Percentiles rank a stretch among this genome's conserved stretches.
These are phyloP conservation scores for Fusarium setosum DNA, from an alignment of 2,329 filamentous ascomycete species.

Conservation along the genomic window DNA sequence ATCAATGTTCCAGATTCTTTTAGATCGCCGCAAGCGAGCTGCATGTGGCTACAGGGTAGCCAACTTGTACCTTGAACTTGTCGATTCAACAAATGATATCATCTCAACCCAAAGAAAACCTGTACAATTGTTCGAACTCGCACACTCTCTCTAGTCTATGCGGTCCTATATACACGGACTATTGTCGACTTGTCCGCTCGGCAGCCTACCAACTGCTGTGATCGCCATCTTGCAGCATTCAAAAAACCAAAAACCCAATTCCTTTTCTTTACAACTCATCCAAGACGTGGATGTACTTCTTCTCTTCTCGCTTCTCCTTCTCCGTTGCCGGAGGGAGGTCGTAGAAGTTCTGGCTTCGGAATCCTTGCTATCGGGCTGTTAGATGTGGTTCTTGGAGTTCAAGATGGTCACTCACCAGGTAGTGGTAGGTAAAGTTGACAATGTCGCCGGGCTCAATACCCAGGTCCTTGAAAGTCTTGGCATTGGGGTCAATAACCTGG, in stretches of 20 bases:
- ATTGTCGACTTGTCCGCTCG: conserved; percentile 34
- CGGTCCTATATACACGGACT: conserved; percentile 47
- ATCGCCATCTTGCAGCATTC: conserved; percentile 26
- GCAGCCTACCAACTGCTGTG: conserved; percentile 9
- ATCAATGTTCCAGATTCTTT: conserved; percentile 12
- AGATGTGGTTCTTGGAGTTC: conserved; percentile 1
- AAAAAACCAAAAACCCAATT: conserved; percentile 17
- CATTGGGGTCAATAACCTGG: conserved; percentile 87
- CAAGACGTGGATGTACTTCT: conserved; percentile 94
- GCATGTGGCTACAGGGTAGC: conserved; percentile 30
- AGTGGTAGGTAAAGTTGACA: conserved; percentile 89
- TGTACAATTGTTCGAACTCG: conserved; percentile 46
- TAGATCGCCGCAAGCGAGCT: not conserved
- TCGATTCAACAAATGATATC: not conserved
- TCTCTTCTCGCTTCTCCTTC: conserved; percentile 93
- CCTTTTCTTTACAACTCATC: conserved; percentile 77
- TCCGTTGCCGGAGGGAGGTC: conserved; percentile 95
- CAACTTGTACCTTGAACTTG: not conserved
- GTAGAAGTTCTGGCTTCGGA: conserved; percentile 88
- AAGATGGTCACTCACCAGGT: conserved; percentile 74
- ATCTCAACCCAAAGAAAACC: conserved; percentile 40
- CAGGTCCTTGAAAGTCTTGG: conserved; percentile 96
- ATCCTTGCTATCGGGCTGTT: conserved; percentile 75
- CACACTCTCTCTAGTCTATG: conserved; percentile 45
- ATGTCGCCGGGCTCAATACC: conserved; percentile 91